Evolutionary conservation across 1,139 yeast genomes (phyloP), one percentile per base, ranked within the genome.

Genomic region (Taiozyma sp.): DNA sequence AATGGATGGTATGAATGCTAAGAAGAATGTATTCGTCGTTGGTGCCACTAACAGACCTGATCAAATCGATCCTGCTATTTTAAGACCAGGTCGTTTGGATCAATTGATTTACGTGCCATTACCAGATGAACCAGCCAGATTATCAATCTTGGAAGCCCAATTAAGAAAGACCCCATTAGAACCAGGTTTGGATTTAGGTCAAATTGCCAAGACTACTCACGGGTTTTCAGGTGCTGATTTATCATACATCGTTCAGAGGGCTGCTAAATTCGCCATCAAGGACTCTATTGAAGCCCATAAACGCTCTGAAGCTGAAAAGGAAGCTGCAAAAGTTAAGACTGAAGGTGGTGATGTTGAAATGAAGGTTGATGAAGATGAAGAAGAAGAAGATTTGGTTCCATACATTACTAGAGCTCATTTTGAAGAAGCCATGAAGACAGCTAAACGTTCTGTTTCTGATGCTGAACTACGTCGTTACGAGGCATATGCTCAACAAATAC

Each of bases 1-100:
- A 76, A 93, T 93, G 99, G 99, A 93, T 72, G 99, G 99, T 81
- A 92, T 95, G 98, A 93, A 93, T 68, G 96, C 97, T 61, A 93
- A 93, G 79, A 93, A 95, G 84, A 93, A 93, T 67, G 99, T 93
- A 46, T 93, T 95, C 67, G 97, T 93, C 52, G 90, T 93, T 74
- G 99, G 99, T 73, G 99, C 99, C 46, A 93, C 99, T 54, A 93
- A 93, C 74, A 85, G 99, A 79, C 99, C 99, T 43, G 97, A 92
- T 71, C 98, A 93, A 76, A 93, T 93, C 62, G 99, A 93, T 69
- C 98, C 99, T 29, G 99, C 99, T 41, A 82, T 93, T 65, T 79
- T 95, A 73, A 91, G 99, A 79, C 99, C 99, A 23, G 99, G 99
- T 65, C 89, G 99, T 80, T 84, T 93, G 66, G 99, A 93, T 73